phyloP scores from a whole-genome alignment of 1,284 basidiomycete genomes.

The Apiotrichum siamense region DNA sequence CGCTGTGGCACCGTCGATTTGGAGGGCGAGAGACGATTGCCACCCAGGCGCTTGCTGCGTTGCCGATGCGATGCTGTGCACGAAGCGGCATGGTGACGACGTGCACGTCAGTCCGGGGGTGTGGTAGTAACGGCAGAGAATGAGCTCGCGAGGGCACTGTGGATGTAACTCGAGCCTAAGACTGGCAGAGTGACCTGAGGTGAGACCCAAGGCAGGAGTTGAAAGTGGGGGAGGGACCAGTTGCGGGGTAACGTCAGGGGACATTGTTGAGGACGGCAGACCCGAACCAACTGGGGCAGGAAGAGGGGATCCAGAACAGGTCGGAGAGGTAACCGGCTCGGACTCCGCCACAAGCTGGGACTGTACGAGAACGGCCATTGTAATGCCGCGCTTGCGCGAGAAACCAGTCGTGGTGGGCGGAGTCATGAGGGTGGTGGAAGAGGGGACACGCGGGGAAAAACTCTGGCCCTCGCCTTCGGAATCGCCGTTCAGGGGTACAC shows the following conservation, averaged over 20 bases:
- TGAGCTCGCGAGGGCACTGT: slow-evolving; percentile 31
- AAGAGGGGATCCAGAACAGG: neutral
- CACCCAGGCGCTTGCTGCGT: neutral
- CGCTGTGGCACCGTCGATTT: neutral
- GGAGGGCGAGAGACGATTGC: neutral
- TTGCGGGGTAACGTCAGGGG: neutral
- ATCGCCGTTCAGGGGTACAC: neutral
- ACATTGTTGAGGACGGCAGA: neutral
- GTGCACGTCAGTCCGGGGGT: slow-evolving; percentile 45
- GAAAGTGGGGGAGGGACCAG: neutral
- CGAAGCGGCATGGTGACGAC: slow-evolving; percentile 47
- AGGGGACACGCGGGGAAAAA: neutral
- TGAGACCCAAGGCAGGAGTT: neutral
- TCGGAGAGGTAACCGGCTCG: slow-evolving; percentile 25
- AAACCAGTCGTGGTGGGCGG: slow-evolving; percentile 3
- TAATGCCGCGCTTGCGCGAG: slow-evolving; percentile 26
- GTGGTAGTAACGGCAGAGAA: slow-evolving; percentile 47
- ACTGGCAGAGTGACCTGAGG: slow-evolving; percentile 17
- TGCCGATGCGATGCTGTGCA: slow-evolving; percentile 28
- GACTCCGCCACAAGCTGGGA: slow-evolving; percentile 28
- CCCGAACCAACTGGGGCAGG: neutral
- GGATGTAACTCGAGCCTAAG: too few species aligned
- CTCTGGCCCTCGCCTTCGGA: neutral
- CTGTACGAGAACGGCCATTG: slow-evolving; percentile 34
- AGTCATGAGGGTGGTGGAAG: neutral